A percentile compares a stretch with the other conserved stretches of the same genome.
phyloP scores from a whole-genome alignment of 1,284 basidiomycete species.

The Porogramme epimiltina region DNA sequence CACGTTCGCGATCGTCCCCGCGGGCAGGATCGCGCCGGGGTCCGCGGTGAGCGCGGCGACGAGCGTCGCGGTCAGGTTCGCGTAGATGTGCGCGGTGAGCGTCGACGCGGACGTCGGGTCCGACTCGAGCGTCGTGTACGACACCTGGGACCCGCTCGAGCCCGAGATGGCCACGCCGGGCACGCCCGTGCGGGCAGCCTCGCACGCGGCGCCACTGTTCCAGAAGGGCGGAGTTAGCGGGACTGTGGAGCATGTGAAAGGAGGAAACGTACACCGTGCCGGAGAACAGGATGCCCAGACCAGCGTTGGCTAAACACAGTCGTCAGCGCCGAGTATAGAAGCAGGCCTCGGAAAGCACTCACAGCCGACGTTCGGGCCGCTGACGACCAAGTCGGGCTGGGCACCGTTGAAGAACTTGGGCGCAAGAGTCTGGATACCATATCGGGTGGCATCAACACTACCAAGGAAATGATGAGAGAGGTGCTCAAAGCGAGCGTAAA shows the following conservation, averaged over 20 bases:
- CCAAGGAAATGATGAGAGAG: neutral
- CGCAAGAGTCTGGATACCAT: slow-evolving; percentile 49
- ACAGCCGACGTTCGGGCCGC: slow-evolving; percentile 29
- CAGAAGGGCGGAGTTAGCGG: neutral
- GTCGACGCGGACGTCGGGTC: slow-evolving; percentile 36
- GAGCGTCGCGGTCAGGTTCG: slow-evolving; percentile 44
- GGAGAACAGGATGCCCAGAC: slow-evolving; percentile 17
- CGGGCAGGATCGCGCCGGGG: slow-evolving; percentile 40
- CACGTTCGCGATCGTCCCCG: slow-evolving; percentile 47
- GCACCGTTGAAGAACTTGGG: slow-evolving; percentile 43
- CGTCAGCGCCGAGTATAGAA: neutral
- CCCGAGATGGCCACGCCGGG: slow-evolving; percentile 56
- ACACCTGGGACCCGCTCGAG: slow-evolving; percentile 39
- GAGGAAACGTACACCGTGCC: slow-evolving; percentile 23
- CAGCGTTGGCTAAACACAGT: slow-evolving; percentile 18
- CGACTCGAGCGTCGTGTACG: slow-evolving; percentile 47
- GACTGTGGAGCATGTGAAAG: neutral
- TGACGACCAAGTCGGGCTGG: slow-evolving; percentile 50
- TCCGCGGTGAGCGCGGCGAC: slow-evolving; percentile 37
- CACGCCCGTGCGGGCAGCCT: slow-evolving; percentile 46
- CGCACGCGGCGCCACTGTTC: slow-evolving; percentile 52
- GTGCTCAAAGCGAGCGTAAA: neutral
- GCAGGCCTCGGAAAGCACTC: neutral
- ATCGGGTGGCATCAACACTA: slow-evolving; percentile 45
- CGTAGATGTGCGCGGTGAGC: slow-evolving; percentile 42